Evolutionary conservation across 129 eudicot genomes (phyloP), one percentile per base, ranked within the genome.

Genomic region (Saposhnikovia divaricata): DNA sequence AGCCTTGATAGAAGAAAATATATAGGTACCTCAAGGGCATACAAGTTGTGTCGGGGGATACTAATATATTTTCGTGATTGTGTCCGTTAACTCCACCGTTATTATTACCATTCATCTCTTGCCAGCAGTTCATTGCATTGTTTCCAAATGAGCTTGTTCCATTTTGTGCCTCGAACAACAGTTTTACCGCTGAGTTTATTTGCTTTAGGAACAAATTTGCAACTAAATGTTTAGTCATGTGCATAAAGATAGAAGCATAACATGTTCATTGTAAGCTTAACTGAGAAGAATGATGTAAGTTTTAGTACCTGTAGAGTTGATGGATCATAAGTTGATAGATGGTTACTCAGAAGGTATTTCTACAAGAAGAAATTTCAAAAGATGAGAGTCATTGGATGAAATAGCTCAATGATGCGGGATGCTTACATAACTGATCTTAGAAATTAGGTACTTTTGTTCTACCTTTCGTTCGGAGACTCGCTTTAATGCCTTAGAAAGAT

Each of bases 401-500:
- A 12, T 31, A 31, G 34, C 34, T 31, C 34, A 31, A 31, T 31
- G 34, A 31, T 31, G 25, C 69, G 10, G 27, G 13, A 59, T 6
- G 2, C 28, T 23, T 23, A 4, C 15, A 19, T 4, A 8, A 31
- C 9, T 23, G 14, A 59, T 34, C 31, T n/a, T 9, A n/a, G 69
- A 61, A 25, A n/a, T 9, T 3, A 3, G 1, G 15, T n/a, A 8
- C 69, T 68, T 43, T 9, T 43, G 34, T 73, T n/a, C 75, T 88
- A 90, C 98, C 96, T 92, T 90, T 74, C 89, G 83, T 66, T 87
- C 89, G 10, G 89, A 80, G 76, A 92, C 89, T 45, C 85, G 93
- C 25, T 88, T 83, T 46, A 90, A 40, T 37, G 92, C 82, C 81
- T 89, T 88, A n/a, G 80, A 77, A 40, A 92, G 88, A 51, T 82